Evolutionary conservation across 305 asterid species (phyloP).

Genomic region (Fraxinus albicans): DNA sequence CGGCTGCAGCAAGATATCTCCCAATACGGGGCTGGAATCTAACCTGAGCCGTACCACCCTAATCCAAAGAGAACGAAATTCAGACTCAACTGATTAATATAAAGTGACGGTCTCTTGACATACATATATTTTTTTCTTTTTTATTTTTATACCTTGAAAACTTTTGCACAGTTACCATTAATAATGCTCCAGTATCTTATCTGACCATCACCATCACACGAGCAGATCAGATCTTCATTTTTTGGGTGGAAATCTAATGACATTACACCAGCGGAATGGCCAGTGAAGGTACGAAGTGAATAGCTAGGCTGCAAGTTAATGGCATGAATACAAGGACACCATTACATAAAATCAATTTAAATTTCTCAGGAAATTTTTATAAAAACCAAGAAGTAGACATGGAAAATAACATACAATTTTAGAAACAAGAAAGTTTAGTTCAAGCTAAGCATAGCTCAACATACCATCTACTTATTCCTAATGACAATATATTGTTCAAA

Average conservation of each 20-base stretch:
- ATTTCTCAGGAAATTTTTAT: neutral
- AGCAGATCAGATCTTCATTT: constrained; percentile 88
- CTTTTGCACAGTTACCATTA: constrained; percentile 74
- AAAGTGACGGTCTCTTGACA: neutral
- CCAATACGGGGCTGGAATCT: constrained; percentile 95
- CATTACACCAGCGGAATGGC: constrained; percentile 86
- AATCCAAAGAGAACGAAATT: constrained; percentile 20
- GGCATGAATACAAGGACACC: neutral
- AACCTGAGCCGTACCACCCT: constrained; percentile 89
- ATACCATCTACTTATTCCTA: neutral
- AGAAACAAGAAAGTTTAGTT: neutral
- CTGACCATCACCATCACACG: constrained; percentile 93
- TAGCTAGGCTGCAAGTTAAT: constrained; percentile 59
- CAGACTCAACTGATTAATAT: neutral
- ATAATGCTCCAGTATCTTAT: constrained; percentile 88
- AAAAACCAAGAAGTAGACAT: neutral
- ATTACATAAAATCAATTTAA: neutral
- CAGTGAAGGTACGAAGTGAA: constrained; percentile 86
- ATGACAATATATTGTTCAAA: neutral
- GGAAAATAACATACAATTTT: neutral
- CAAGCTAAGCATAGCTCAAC: neutral
- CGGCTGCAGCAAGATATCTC: constrained; percentile 90
- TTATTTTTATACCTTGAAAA: constrained; percentile 63
- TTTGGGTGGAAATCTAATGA: constrained; percentile 97
- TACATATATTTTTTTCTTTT: neutral